A percentile compares a stretch with the other conserved stretches of the same genome.
Conservation (phyloP, 2,329 filamentous ascomycete species). For the Trichoderma simmonsii region DNA sequence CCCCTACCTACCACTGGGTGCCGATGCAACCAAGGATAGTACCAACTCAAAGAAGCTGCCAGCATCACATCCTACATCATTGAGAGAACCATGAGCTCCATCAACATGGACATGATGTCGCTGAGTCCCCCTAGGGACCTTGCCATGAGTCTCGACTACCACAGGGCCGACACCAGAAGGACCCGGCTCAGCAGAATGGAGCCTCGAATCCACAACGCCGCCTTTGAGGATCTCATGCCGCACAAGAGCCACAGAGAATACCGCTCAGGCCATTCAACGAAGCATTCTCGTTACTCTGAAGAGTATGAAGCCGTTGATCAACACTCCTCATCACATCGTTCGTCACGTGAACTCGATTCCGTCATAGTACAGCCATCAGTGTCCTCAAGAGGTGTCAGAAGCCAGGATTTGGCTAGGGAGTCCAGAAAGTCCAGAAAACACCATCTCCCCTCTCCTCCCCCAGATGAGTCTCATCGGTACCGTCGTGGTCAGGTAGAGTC, state of each 20-base stretch:
- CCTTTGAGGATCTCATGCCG: background rate
- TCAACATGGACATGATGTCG: conserved; percentile 9
- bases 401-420: background rate
- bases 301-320: conserved; percentile 3
- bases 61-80: background rate
- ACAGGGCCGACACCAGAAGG: background rate
- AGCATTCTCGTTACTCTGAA: conserved; percentile 4
- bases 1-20: background rate
- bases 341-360: conserved; percentile 16
- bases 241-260: background rate
- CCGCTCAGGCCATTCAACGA: background rate
- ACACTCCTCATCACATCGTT: background rate
- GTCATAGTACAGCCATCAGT: conserved; percentile 1
- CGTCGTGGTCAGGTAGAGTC: background rate
- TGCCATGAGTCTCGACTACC: background rate
- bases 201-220: background rate
- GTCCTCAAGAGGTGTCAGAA: background rate
- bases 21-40: background rate
- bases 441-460: conserved; percentile 11
- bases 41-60: background rate
- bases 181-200: background rate
- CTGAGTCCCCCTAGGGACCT: background rate
- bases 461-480: background rate
- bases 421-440: background rate
- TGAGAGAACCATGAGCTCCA: conserved; percentile 7